Evolutionary conservation across 2,329 filamentous ascomycete genomes (phyloP).

Genomic region (Aureobasidium sp.): DNA sequence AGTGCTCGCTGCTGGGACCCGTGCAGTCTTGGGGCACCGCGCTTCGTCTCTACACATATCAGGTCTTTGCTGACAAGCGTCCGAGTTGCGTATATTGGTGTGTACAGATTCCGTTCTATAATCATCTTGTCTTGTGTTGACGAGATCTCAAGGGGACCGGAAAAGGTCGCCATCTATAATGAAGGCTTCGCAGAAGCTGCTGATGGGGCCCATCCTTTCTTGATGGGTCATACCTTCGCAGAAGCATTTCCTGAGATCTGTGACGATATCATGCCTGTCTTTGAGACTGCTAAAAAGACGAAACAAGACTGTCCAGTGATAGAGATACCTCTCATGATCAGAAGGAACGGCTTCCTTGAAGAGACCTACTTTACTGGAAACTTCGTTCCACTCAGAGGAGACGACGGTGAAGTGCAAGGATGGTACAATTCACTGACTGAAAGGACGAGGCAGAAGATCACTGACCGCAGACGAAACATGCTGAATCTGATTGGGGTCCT

Average conservation of each 20-base stretch:
- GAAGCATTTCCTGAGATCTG: slow-evolving; percentile 15
- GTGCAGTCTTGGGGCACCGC: slow-evolving; percentile 42
- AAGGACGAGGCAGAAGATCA: slow-evolving; percentile 16
- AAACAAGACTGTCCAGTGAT: slow-evolving; percentile 13
- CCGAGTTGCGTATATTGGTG: slow-evolving; percentile 25
- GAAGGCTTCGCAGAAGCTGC: slow-evolving; percentile 13
- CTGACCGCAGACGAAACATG: slow-evolving; percentile 15
- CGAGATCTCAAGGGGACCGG: background rate
- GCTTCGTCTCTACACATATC: slow-evolving; percentile 41
- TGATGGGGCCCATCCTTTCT: background rate
- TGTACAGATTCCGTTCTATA: background rate
- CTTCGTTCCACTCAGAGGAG: slow-evolving; percentile 15
- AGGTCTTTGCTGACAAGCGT: slow-evolving; percentile 40
- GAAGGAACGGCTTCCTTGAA: slow-evolving; percentile 14
- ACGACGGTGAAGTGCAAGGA: slow-evolving; percentile 10
- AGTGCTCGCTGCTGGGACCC: slow-evolving; percentile 40
- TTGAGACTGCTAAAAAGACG: slow-evolving; percentile 10
- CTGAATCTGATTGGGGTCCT: background rate
- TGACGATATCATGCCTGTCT: slow-evolving; percentile 12
- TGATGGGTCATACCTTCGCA: slow-evolving; percentile 15
- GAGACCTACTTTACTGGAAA: slow-evolving; percentile 17
- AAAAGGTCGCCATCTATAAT: slow-evolving; percentile 15
- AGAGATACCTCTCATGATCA: slow-evolving; percentile 15
- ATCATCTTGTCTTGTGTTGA: background rate
- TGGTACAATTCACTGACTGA: slow-evolving; percentile 18